Evolutionary conservation across 2,329 filamentous ascomycete genomes (phyloP).

Genomic region (Cladosporium sphaerospermum): DNA sequence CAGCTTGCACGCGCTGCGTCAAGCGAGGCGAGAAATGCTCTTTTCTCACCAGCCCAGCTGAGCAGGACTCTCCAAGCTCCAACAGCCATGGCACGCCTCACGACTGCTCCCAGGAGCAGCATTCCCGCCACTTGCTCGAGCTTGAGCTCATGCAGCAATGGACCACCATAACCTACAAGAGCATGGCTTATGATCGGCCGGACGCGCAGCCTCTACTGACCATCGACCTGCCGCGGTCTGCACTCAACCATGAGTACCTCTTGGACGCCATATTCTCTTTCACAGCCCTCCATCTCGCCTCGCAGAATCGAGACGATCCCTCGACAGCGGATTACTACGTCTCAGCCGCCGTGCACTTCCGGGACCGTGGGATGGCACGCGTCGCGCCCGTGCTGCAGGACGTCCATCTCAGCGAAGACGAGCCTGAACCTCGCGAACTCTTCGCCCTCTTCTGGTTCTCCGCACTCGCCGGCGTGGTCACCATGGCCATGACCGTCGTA

Average conservation of each 20-base stretch:
- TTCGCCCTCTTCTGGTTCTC: conserved; percentile 8
- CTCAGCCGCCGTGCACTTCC: background rate
- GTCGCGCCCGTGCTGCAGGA: conserved; percentile 1
- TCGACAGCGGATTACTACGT: conserved; percentile 1
- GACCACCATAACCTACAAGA: conserved; percentile 16
- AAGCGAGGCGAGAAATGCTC: conserved; percentile 20
- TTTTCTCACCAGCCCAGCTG: conserved; percentile 6
- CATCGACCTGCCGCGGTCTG: conserved; percentile 17
- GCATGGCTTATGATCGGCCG: conserved; percentile 8
- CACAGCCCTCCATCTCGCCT: conserved; percentile 19
- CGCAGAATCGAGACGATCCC: conserved; percentile 11
- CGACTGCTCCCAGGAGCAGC: conserved; percentile 1
- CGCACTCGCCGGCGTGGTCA: background rate
- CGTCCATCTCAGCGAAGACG: background rate
- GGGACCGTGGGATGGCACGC: conserved; percentile 4
- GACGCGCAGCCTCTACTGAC: background rate
- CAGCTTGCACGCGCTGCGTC: conserved; percentile 12
- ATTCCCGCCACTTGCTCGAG: conserved; percentile 14
- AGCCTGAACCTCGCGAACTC: background rate
- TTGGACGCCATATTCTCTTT: conserved; percentile 20
- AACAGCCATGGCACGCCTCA: conserved; percentile 8
- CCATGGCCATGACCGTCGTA: background rate
- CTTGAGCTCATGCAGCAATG: conserved; percentile 22
- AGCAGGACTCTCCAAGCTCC: conserved; percentile 3
- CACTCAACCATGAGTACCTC: conserved; percentile 17